These are phyloP conservation scores for Dictyostelium citrinum DNA, from an alignment of 78 protist genomes.

Conservation along the genomic window DNA sequence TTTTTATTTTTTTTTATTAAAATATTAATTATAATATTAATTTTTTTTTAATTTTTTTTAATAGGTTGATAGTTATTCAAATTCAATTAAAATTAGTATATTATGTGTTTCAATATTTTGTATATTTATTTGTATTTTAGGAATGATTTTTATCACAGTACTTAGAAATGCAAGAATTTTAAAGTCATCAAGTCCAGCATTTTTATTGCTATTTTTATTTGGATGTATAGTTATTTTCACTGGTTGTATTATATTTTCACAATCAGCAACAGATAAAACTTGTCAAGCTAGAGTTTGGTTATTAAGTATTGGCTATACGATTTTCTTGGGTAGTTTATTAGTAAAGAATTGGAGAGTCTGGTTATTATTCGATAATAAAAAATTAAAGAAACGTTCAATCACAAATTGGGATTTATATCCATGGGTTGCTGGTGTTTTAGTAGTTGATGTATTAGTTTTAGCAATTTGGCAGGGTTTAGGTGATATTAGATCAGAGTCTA, in stretches of 20 bases:
- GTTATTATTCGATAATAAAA: neutral
- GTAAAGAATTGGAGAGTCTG: conserved; percentile 12
- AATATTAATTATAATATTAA: too few species aligned
- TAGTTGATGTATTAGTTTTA: neutral
- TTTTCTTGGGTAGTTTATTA: neutral
- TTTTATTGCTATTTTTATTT: neutral
- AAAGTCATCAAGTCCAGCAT: conserved; percentile 26
- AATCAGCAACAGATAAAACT: neutral
- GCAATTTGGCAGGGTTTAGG: neutral
- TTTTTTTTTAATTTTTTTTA: too few species aligned
- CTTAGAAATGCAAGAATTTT: neutral
- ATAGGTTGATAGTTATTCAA: neutral
- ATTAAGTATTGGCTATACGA: neutral
- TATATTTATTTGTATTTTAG: neutral
- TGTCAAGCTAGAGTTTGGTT: neutral
- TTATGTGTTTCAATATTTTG: neutral
- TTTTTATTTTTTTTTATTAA: too few species aligned
- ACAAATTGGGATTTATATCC: neutral
- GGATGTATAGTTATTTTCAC: conserved; percentile 6
- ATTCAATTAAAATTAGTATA: neutral
- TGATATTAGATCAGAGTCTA: neutral
- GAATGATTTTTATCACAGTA: neutral
- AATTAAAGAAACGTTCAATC: neutral
- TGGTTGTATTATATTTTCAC: neutral
- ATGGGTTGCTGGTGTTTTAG: neutral